These are phyloP conservation scores for Globisporangium lucens DNA, from an alignment of 352 stramenopile genomes.

Conservation along the genomic window DNA sequence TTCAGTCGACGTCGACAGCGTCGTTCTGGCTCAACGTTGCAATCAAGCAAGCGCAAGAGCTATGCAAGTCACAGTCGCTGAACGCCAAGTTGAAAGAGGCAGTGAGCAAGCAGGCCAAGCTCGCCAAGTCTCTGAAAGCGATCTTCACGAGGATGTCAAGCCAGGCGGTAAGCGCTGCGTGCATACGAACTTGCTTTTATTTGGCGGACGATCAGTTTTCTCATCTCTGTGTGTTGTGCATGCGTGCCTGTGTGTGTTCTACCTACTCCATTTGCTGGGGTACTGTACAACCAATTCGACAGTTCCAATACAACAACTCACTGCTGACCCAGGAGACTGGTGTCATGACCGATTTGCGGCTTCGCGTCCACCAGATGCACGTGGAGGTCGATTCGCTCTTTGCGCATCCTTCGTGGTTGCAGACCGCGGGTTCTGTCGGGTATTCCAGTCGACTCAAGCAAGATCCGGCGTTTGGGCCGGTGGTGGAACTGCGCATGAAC, in stretches of 20 bases:
- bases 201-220: neutral
- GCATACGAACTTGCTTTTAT: no score
- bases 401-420: neutral
- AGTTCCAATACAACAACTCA: neutral
- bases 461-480: neutral
- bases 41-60: conserved; percentile 27
- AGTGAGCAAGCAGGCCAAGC: conserved; percentile 34
- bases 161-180: no score
- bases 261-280: no score
- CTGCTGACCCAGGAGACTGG: neutral
- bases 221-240: neutral
- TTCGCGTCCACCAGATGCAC: conserved; percentile 2
- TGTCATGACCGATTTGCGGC: conserved; percentile 3
- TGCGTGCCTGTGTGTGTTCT: neutral
- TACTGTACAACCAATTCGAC: no score
- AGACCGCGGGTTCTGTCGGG: neutral
- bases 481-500: conserved; percentile 22
- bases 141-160: conserved; percentile 8
- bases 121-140: conserved; percentile 36
- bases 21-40: conserved; percentile 33
- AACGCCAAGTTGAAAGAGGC: conserved; percentile 43
- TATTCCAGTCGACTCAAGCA: neutral
- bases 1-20: no score
- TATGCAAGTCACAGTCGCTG: conserved; percentile 33
- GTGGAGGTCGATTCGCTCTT: neutral